Evolutionary conservation across 768 basidiomycete genomes (phyloP).

Genomic region (Sarcomyxa edulis): DNA sequence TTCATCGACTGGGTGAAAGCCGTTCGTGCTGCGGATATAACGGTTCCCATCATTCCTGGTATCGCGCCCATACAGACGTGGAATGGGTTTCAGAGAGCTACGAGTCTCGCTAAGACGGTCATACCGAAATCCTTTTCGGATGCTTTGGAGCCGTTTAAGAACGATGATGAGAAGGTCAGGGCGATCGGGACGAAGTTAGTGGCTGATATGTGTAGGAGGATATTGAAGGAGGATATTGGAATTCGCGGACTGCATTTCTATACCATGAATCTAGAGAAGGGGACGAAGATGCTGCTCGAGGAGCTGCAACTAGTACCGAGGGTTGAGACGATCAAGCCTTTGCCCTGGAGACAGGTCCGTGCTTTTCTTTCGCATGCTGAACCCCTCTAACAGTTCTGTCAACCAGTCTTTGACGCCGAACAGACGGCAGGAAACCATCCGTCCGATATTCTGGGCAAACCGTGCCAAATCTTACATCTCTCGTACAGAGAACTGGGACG

Average conservation of each 20-base stretch:
- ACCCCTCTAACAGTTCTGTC: slow-evolving; percentile 10
- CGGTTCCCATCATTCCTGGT: slow-evolving; percentile 88
- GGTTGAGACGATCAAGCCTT: slow-evolving; percentile 86
- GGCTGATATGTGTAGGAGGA: slow-evolving; percentile 87
- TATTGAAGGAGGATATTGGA: slow-evolving; percentile 73
- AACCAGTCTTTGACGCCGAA: slow-evolving; percentile 84
- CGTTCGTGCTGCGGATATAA: slow-evolving; percentile 81
- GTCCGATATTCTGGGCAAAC: slow-evolving; percentile 99
- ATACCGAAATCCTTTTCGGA: slow-evolving; percentile 78
- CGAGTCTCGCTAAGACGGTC: slow-evolving; percentile 67
- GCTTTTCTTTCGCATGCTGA: slow-evolving; percentile 2
- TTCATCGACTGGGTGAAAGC: slow-evolving; percentile 90
- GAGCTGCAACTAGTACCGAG: slow-evolving; percentile 86
- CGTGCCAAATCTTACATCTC: slow-evolving; percentile 91
- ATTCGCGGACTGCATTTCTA: slow-evolving; percentile 93
- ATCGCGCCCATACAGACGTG: slow-evolving; percentile 94
- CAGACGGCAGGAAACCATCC: slow-evolving; percentile 85
- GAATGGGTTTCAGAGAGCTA: slow-evolving; percentile 89
- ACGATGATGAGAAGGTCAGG: slow-evolving; percentile 88
- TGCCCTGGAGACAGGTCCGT: slow-evolving; percentile 93
- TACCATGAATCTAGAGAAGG: slow-evolving; percentile 96
- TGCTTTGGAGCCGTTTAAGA: slow-evolving; percentile 80
- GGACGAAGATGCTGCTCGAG: slow-evolving; percentile 91
- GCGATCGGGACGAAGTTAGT: slow-evolving; percentile 93
- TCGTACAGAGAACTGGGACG: slow-evolving; percentile 98